These are phyloP conservation scores for Termitomyces sp. DNA, from an alignment of 768 basidiomycete species.

Conservation along the genomic window DNA sequence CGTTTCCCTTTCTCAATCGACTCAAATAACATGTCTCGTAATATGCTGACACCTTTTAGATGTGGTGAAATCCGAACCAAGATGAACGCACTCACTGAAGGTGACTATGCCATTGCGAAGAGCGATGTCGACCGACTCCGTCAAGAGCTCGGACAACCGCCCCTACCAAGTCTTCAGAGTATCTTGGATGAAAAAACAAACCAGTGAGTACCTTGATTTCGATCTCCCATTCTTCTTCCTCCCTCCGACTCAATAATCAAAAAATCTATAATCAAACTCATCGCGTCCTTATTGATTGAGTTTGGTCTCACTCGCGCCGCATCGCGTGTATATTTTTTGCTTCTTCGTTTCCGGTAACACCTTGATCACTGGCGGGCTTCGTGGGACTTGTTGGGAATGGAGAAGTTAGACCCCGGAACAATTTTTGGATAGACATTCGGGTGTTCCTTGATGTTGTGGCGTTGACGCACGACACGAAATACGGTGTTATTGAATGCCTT, in stretches of 20 bases:
- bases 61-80: slow-evolving; percentile 62
- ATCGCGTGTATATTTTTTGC: neutral
- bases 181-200: slow-evolving; percentile 68
- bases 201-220: slow-evolving; percentile 28
- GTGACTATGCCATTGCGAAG: slow-evolving; percentile 72
- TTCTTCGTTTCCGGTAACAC: neutral
- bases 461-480: neutral
- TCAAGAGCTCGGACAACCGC: slow-evolving; percentile 68
- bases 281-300: neutral
- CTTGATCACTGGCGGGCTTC: too few relatives aligned
- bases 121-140: slow-evolving; percentile 72
- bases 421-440: neutral
- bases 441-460: neutral
- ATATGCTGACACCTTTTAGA: slow-evolving; percentile 26
- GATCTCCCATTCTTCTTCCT: neutral
- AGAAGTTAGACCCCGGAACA: neutral
- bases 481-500: neutral
- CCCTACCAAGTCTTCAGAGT: slow-evolving; percentile 65
- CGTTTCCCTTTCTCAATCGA: slow-evolving; percentile 13
- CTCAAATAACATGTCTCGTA: neutral
- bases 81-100: slow-evolving; percentile 63
- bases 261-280: neutral
- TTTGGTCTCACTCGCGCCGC: neutral
- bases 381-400: neutral
- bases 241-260: slow-evolving; percentile 1